Evolutionary conservation across 306 rosid species (phyloP).

Genomic region (Luffa acutangula): DNA sequence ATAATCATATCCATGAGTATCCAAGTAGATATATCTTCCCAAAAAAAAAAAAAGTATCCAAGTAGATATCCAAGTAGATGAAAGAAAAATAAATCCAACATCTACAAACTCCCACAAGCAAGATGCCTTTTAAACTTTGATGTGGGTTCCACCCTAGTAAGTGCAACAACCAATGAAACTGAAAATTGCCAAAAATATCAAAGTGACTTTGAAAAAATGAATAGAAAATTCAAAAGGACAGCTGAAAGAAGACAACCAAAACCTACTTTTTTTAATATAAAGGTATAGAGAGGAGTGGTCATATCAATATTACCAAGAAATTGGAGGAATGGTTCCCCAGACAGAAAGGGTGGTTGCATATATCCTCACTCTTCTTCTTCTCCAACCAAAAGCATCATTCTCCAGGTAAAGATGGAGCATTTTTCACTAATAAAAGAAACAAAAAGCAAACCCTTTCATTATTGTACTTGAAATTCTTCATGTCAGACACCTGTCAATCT

Average conservation of each 20-base stretch:
- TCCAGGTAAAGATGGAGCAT: background rate
- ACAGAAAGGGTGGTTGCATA: background rate
- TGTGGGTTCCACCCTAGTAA: background rate
- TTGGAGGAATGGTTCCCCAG: background rate
- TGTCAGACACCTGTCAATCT: conserved; percentile 7
- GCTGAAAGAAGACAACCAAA: background rate
- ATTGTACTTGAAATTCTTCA: conserved; percentile 8
- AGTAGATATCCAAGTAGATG: background rate
- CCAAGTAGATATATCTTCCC: no score
- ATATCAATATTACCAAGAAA: background rate
- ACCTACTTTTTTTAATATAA: background rate
- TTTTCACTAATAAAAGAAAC: background rate
- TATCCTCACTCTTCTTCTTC: conserved; percentile 4
- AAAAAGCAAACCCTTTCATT: background rate
- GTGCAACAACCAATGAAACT: background rate
- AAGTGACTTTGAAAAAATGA: background rate
- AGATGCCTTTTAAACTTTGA: background rate
- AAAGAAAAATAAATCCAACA: background rate
- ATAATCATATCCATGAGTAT: background rate
- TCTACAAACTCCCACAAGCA: background rate
- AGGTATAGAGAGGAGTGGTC: background rate
- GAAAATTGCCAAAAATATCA: background rate
- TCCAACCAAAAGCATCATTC: background rate
- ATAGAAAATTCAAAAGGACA: background rate
- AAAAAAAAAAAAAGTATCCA: background rate